phyloP scores from a whole-genome alignment of 352 stramenopile genomes.

The Saprolegnia diclina region DNA sequence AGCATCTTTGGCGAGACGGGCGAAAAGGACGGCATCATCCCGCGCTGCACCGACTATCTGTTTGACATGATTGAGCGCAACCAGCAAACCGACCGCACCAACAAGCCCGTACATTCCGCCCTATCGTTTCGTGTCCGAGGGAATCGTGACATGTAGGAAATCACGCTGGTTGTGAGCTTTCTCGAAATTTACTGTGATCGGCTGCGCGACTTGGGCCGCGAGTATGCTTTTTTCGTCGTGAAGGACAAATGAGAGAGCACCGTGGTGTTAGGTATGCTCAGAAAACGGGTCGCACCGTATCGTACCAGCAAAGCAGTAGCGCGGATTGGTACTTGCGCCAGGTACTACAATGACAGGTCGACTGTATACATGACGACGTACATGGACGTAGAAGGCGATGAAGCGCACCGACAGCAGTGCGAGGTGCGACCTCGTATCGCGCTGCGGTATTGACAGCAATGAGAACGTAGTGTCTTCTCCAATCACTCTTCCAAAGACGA shows the following conservation, averaged over 20 bases:
- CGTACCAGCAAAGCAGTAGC: constrained; percentile 72
- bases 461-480: constrained; percentile 47
- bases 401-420: constrained; percentile 56
- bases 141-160: constrained; percentile 38
- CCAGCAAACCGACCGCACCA: constrained; percentile 29
- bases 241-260: neutral
- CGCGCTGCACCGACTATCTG: constrained; percentile 84
- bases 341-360: constrained; percentile 30
- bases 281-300: constrained; percentile 56
- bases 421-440: constrained; percentile 37
- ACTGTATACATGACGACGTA: constrained; percentile 1
- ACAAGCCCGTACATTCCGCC: constrained; percentile 42
- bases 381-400: constrained; percentile 45
- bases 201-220: constrained; percentile 85
- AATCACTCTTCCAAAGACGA: constrained; percentile 49
- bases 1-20: constrained; percentile 87
- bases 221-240: constrained; percentile 52
- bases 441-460: neutral
- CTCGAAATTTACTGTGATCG: constrained; percentile 93
- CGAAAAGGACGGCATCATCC: constrained; percentile 82
- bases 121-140: neutral
- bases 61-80: constrained; percentile 77
- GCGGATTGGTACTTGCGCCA: constrained; percentile 79
- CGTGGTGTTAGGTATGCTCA: constrained; percentile 49
- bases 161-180: constrained; percentile 85